Percentiles rank a stretch among this genome's conserved stretches.
Conservation (phyloP, 805 yeast species). For the Candida anglica region DNA sequence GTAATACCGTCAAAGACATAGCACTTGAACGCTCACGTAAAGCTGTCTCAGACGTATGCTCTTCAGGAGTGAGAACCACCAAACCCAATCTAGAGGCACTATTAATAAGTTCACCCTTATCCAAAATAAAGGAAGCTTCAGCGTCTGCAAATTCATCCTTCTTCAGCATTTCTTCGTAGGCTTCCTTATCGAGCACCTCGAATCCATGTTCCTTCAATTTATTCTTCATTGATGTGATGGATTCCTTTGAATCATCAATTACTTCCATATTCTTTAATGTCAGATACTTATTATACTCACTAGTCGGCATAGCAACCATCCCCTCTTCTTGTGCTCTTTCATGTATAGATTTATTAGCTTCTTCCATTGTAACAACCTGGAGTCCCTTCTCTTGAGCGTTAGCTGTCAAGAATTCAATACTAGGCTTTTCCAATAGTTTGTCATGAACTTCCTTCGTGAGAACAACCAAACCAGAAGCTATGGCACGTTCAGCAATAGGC, state of each 20-base stretch:
- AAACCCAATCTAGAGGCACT: slow-evolving; percentile 24
- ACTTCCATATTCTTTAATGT: background rate
- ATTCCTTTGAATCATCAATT: background rate
- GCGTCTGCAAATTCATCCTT: slow-evolving; percentile 20
- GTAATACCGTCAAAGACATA: slow-evolving; percentile 17
- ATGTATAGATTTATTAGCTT: slow-evolving; percentile 9
- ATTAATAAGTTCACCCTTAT: slow-evolving; percentile 20
- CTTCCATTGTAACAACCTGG: background rate
- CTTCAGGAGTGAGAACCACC: slow-evolving; percentile 15
- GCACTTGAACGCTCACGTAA: slow-evolving; percentile 17
- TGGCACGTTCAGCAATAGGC: slow-evolving; percentile 14
- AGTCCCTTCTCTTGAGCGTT: slow-evolving; percentile 9
- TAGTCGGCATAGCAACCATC: slow-evolving; percentile 6
- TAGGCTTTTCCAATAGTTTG: slow-evolving; percentile 6
- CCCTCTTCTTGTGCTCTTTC: slow-evolving; percentile 15
- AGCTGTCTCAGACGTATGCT: slow-evolving; percentile 12
- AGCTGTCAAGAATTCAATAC: slow-evolving; percentile 8
- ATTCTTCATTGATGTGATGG: slow-evolving; percentile 2
- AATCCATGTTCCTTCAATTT: slow-evolving; percentile 6
- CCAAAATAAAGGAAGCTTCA: slow-evolving; percentile 24
- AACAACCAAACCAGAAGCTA: slow-evolving; percentile 12
- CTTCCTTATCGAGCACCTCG: slow-evolving; percentile 8
- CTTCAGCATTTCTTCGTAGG: too few relatives aligned
- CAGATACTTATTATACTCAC: slow-evolving; percentile 3
- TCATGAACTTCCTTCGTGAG: slow-evolving; percentile 1